Base-by-base conservation (phyloP, 371 early-diverging fungal species). In the Funneliformis caledonium region DNA sequence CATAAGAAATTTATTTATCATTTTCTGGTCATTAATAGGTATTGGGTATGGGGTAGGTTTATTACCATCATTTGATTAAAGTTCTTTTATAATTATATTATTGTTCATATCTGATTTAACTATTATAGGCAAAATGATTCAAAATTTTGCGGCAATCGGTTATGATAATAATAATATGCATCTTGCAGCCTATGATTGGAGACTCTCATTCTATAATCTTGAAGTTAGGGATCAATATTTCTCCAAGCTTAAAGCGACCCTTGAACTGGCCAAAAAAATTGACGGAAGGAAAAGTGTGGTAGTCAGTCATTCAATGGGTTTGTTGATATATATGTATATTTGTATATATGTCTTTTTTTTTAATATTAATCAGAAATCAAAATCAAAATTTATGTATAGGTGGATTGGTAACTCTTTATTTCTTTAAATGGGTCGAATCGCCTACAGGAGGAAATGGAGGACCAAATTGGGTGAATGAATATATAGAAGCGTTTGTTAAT, bases 111-210 rank as follows among this genome's bases (percentile, higher is more conserved):
- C 45, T 74, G 26, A 9, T 56, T 74, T 50, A 26, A 26, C 52
- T 1, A 85, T 82, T 82, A 64, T 80, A 86, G 84, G 87, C 81
- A 85, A 81, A 50, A 68, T 82, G 50, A 84, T 84, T 37, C 93
- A 94, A 82, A 97, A 96, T 83, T 81, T 97, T 70, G 96, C 96
- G 0, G 92, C 91, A 0, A 89, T 97, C 65, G 97, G 97, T 37
- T 96, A 97, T 84, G 97, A 97, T 85, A 91, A 86, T 85, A 94
- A 93, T 81, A 94, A 91, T 70, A 94, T 97, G 93, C 88, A 93
- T 59, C 85, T 97, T 67, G 96, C 97, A 0, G 88, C 96, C 0
- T 98, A 96, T 84, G 98, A 98, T 86, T 98, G 98, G 98, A 89
- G 99, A 62, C 87, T 98, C 60, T 89, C 94, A 0, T 92, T 94